A percentile compares a stretch with the other conserved stretches of the same genome.
Evolutionary conservation across 257 asterid genomes (phyloP).

Genomic region (Solanum boliviense): DNA sequence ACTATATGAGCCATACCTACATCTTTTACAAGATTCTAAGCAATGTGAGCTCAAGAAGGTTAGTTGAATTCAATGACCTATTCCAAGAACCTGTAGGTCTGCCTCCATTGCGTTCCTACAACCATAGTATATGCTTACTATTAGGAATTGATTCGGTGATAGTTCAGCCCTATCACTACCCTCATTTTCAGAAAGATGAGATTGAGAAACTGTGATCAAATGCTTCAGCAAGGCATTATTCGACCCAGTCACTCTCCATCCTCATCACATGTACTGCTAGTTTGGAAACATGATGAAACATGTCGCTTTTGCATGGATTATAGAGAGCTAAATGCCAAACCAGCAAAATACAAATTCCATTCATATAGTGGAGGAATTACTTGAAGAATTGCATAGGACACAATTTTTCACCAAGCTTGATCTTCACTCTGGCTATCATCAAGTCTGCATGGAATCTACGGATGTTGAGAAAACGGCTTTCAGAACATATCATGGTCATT

Average conservation of each 20-base stretch:
- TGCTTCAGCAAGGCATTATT: neutral
- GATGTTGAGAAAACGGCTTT: neutral
- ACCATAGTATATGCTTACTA: neutral
- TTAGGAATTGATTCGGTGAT: neutral
- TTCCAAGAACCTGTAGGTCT: neutral
- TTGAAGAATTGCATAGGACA: neutral
- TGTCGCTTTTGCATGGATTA: neutral
- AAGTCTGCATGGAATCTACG: neutral
- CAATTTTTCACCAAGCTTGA: neutral
- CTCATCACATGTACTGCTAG: neutral
- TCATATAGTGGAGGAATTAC: neutral
- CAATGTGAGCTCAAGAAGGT: neutral
- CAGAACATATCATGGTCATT: neutral
- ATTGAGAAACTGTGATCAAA: neutral
- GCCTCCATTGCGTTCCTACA: neutral
- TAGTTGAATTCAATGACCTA: neutral
- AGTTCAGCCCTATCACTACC: neutral
- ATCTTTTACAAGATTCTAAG: neutral
- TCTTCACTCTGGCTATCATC: neutral
- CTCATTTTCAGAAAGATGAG: neutral
- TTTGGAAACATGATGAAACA: neutral
- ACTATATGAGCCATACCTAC: neutral
- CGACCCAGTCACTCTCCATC: neutral
- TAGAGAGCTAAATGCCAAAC: neutral
- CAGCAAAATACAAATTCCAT: neutral